Percentiles rank a stretch among this genome's conserved stretches.
These are phyloP conservation scores for Extremus antarcticus DNA, from an alignment of 495 filamentous ascomycete species.

Conservation along the genomic window DNA sequence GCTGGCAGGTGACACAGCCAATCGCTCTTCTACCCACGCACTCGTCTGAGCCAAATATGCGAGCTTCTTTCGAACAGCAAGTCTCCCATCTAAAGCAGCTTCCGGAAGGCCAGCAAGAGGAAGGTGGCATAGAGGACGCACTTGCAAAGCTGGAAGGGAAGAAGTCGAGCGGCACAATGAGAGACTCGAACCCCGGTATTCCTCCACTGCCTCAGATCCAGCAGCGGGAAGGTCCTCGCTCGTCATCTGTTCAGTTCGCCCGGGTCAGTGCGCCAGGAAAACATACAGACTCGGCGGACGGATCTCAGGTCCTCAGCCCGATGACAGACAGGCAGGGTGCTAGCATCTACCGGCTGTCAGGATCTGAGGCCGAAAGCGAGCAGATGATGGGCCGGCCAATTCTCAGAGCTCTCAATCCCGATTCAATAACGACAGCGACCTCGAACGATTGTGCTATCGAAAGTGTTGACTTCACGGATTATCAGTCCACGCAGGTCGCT, in stretches of 20 bases:
- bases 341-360: conserved; percentile 25
- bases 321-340: conserved; percentile 25
- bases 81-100: conserved; percentile 81
- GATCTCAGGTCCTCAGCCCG: conserved; percentile 6
- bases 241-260: not conserved
- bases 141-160: conserved; percentile 88
- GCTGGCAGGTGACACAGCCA: conserved; percentile 21
- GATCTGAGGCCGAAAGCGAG: not conserved
- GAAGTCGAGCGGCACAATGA: conserved; percentile 41
- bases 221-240: not conserved
- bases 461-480: not conserved
- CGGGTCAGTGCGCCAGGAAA: not conserved
- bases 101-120: conserved; percentile 54
- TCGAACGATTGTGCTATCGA: not conserved
- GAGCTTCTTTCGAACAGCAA: conserved; percentile 82
- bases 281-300: not conserved
- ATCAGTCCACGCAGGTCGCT: not conserved
- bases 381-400: not conserved
- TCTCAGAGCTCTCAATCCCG: not conserved
- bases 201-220: not conserved
- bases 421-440: not conserved
- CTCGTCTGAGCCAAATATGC: conserved; percentile 63
- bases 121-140: conserved; percentile 88
- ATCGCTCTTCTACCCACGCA: conserved; percentile 60
- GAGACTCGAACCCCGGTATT: not conserved